These are phyloP conservation scores for Arachis stenosperma DNA, from an alignment of 306 rosid species.

Conservation along the genomic window DNA sequence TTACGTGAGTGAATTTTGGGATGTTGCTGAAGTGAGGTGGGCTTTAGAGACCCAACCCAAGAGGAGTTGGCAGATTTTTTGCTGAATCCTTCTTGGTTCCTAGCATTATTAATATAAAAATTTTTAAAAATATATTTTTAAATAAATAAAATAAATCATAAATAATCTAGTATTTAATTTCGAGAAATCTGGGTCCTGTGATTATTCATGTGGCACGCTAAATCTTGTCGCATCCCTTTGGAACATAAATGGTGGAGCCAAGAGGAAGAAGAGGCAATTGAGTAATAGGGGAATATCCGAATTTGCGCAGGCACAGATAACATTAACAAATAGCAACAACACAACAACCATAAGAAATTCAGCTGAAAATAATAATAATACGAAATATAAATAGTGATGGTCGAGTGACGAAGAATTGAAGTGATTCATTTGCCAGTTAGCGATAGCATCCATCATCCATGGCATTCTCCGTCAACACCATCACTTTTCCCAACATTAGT, in stretches of 20 bases:
- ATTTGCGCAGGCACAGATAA: constrained; percentile 18
- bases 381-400: not conserved
- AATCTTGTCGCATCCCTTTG: not conserved
- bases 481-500: constrained; percentile 47
- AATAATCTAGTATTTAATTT: no score
- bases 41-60: no score
- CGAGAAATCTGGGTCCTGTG: no score
- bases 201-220: no score
- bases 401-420: not conserved
- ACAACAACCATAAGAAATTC: constrained; percentile 7
- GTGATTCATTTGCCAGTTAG: constrained; percentile 39
- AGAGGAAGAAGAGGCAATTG: not conserved
- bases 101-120: no score
- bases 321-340: not conserved
- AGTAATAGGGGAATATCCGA: constrained; percentile 38
- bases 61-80: no score
- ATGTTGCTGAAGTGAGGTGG: no score
- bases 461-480: constrained; percentile 51
- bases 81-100: no score
- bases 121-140: no score
- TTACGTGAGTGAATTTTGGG: no score
- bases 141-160: no score
- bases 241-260: not conserved
- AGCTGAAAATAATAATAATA: not conserved
- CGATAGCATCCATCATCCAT: constrained; percentile 54